Evolutionary conservation across 495 filamentous ascomycete genomes (phyloP).

Genomic region (Penicillium desertorum): DNA sequence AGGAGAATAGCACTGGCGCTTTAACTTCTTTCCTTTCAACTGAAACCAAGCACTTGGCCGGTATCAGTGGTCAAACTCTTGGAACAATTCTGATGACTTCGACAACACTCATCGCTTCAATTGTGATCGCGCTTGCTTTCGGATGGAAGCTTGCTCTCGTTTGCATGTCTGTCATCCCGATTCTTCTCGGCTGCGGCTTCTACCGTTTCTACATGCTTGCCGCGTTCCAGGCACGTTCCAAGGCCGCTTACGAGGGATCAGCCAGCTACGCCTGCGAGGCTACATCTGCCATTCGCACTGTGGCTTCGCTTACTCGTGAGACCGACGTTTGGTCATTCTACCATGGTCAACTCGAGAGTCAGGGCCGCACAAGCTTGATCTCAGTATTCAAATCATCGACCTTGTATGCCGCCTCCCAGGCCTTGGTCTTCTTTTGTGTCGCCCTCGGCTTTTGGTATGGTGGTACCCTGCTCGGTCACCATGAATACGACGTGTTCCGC

Average conservation of each 20-base stretch:
- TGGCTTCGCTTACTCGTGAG: constrained; percentile 86
- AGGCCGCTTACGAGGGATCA: constrained; percentile 69
- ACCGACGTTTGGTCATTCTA: constrained; percentile 74
- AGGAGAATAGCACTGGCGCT: constrained; percentile 81
- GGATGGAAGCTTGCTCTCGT: constrained; percentile 93
- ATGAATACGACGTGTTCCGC: constrained; percentile 69
- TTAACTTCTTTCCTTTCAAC: constrained; percentile 83
- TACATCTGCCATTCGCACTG: constrained; percentile 85
- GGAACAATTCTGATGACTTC: constrained; percentile 75
- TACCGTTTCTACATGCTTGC: constrained; percentile 82
- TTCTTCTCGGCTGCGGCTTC: constrained; percentile 78
- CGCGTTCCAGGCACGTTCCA: constrained; percentile 67
- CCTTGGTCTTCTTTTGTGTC: constrained; percentile 74
- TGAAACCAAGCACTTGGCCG: constrained; percentile 80
- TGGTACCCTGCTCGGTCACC: constrained; percentile 68
- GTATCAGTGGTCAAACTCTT: constrained; percentile 76
- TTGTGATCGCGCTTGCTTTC: constrained; percentile 64
- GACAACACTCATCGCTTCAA: constrained; percentile 70
- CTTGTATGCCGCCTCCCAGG: constrained; percentile 78
- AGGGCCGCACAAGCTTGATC: constrained; percentile 59
- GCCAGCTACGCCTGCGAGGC: constrained; percentile 89
- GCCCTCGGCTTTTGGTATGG: constrained; percentile 97
- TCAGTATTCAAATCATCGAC: constrained; percentile 66
- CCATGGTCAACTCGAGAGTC: constrained; percentile 61
- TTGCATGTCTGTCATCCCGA: constrained; percentile 72